These are phyloP conservation scores for Lyophyllum atratum DNA, from an alignment of 768 basidiomycete species.

Conservation along the genomic window DNA sequence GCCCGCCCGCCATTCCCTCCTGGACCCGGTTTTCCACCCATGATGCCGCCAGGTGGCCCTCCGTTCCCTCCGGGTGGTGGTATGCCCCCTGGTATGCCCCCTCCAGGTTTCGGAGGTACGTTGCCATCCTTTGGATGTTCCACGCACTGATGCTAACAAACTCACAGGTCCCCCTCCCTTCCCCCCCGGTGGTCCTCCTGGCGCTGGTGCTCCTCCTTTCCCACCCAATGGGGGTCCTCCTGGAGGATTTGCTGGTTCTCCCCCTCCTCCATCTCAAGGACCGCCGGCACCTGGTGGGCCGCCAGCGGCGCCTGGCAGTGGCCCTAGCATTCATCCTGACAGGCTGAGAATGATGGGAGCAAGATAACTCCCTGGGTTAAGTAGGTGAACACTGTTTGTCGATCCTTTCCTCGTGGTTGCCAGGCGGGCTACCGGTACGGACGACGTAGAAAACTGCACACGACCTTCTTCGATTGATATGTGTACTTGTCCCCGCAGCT, in stretches of 20 bases:
- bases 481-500: background rate
- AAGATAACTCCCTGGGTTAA: conserved; percentile 15
- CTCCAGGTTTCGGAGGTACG: conserved; percentile 51
- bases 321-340: conserved; percentile 83
- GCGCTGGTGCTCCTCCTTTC: conserved; percentile 45
- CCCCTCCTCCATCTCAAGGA: conserved; percentile 34
- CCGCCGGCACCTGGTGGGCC: conserved; percentile 25
- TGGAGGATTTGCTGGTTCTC: conserved; percentile 34
- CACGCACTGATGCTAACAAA: background rate
- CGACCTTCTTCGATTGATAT: background rate
- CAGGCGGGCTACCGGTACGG: background rate
- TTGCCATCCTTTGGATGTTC: background rate
- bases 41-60: conserved; percentile 58
- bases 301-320: conserved; percentile 33
- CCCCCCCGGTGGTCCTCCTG: conserved; percentile 6
- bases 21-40: conserved; percentile 55
- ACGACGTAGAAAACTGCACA: background rate
- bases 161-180: conserved; percentile 8
- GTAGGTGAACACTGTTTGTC: conserved; percentile 3
- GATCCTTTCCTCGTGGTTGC: background rate
- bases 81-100: conserved; percentile 48
- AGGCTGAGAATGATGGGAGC: conserved; percentile 76
- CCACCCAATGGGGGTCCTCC: conserved; percentile 47
- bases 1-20: conserved; percentile 75
- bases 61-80: conserved; percentile 72